Conservation (phyloP, 2,329 filamentous ascomycete species). For the Aspergillus japonicus region DNA sequence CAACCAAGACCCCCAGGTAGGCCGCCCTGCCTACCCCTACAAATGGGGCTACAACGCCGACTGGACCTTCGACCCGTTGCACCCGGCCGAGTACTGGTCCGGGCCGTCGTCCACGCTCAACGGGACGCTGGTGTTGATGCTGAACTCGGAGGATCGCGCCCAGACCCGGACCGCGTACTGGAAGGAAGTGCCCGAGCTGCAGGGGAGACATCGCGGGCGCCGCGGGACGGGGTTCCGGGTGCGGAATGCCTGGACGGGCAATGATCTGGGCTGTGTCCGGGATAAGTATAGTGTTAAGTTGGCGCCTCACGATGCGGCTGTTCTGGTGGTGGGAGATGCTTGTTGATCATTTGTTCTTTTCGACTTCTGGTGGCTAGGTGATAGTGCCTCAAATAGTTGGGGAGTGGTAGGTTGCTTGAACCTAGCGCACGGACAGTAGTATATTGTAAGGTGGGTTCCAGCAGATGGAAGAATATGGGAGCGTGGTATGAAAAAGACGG, state of each 20-base stretch:
- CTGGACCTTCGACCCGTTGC: conserved; percentile 33
- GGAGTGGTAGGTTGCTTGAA: too few species aligned
- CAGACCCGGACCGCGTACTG: conserved; percentile 28
- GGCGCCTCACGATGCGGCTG: conserved; percentile 31
- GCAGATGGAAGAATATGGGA: too few species aligned
- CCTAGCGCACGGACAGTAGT: too few species aligned
- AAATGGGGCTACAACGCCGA: conserved; percentile 39
- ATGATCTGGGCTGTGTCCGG: conserved; percentile 32
- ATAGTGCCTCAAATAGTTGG: too few species aligned
- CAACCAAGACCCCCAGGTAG: conserved; percentile 49
- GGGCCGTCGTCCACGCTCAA: conserved; percentile 29
- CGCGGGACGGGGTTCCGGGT: conserved; percentile 21
- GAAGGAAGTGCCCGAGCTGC: conserved; percentile 32
- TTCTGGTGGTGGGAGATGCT: conserved; percentile 27
- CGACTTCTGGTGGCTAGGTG: too few species aligned
- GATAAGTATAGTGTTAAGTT: conserved; percentile 24
- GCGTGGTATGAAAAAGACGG: too few species aligned
- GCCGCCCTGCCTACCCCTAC: conserved; percentile 45
- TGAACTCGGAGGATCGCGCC: conserved; percentile 28
- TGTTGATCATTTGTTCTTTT: conserved; percentile 1
- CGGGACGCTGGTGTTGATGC: conserved; percentile 33
- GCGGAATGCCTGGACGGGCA: conserved; percentile 30
- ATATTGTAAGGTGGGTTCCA: too few species aligned
- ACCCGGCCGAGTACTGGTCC: conserved; percentile 40
- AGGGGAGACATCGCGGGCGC: not conserved